phyloP scores from a whole-genome alignment of 208 protist species.

The Leishmania lainsoni region DNA sequence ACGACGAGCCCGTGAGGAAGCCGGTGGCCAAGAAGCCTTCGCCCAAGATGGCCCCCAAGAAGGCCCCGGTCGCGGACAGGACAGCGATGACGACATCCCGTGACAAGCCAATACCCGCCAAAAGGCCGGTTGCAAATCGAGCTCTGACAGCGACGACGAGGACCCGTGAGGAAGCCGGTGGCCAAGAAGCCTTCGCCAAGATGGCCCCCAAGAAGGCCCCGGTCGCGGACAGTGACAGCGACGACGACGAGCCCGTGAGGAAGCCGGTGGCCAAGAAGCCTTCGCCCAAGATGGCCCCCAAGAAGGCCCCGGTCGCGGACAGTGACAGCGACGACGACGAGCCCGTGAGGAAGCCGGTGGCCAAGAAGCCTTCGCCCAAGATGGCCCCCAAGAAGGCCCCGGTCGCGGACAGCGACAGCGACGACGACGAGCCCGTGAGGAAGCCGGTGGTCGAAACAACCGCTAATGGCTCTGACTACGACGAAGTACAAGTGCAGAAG shows the following conservation, averaged over 20 bases:
- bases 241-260: slow-evolving; percentile 55
- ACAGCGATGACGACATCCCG: slow-evolving; percentile 56
- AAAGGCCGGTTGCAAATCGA: slow-evolving; percentile 48
- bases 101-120: slow-evolving; percentile 40
- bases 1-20: slow-evolving; percentile 73
- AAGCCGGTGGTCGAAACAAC: slow-evolving; percentile 43
- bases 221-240: slow-evolving; percentile 38
- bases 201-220: slow-evolving; percentile 47
- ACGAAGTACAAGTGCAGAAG: slow-evolving; percentile 25
- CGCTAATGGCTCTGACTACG: slow-evolving; percentile 20
- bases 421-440: slow-evolving; percentile 53
- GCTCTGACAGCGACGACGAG: slow-evolving; percentile 39
- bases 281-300: slow-evolving; percentile 35
- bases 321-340: slow-evolving; percentile 46
- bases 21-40: slow-evolving; percentile 42
- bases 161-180: slow-evolving; percentile 25
- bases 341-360: slow-evolving; percentile 22
- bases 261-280: slow-evolving; percentile 43
- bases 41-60: slow-evolving; percentile 44
- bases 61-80: slow-evolving; percentile 26
- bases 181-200: slow-evolving; percentile 39
- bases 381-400: slow-evolving; percentile 48
- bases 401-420: slow-evolving; percentile 36
- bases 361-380: slow-evolving; percentile 46
- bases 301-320: slow-evolving; percentile 38